These are phyloP conservation scores for Silybum marianum DNA, from an alignment of 129 eudicot genomes.

Conservation along the genomic window DNA sequence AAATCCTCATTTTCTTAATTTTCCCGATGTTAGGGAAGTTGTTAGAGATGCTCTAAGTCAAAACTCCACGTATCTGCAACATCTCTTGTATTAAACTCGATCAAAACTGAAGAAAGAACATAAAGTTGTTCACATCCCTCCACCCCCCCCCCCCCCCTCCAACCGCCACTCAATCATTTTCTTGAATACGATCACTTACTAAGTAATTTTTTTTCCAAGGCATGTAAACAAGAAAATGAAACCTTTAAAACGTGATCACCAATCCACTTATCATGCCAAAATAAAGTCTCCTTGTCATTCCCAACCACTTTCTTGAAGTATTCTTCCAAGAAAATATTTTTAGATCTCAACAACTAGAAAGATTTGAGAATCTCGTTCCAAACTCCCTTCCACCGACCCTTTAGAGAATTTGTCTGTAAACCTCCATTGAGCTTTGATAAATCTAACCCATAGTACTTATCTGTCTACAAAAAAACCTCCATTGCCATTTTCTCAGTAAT, in stretches of 20 bases:
- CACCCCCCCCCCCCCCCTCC: neutral
- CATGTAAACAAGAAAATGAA: too few relatives aligned
- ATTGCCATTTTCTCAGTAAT: too few relatives aligned
- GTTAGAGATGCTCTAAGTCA: too few relatives aligned
- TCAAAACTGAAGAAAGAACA: neutral
- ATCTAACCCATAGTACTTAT: too few relatives aligned
- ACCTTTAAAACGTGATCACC: too few relatives aligned
- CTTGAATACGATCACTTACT: neutral
- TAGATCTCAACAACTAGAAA: neutral
- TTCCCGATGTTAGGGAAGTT: too few relatives aligned
- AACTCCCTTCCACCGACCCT: neutral
- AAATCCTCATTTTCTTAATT: too few relatives aligned
- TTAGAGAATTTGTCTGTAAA: neutral
- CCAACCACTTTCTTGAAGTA: neutral
- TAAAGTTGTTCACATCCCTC: neutral
- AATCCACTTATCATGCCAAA: too few relatives aligned
- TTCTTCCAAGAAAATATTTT: neutral
- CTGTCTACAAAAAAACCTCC: too few relatives aligned
- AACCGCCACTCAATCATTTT: neutral
- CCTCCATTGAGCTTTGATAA: neutral
- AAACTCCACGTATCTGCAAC: neutral
- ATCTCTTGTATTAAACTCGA: neutral
- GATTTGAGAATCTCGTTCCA: neutral
- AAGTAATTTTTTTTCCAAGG: too few relatives aligned
- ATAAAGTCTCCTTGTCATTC: neutral